phyloP scores from a whole-genome alignment of 2,329 filamentous ascomycete species.

The Colletotrichum falcatum region DNA sequence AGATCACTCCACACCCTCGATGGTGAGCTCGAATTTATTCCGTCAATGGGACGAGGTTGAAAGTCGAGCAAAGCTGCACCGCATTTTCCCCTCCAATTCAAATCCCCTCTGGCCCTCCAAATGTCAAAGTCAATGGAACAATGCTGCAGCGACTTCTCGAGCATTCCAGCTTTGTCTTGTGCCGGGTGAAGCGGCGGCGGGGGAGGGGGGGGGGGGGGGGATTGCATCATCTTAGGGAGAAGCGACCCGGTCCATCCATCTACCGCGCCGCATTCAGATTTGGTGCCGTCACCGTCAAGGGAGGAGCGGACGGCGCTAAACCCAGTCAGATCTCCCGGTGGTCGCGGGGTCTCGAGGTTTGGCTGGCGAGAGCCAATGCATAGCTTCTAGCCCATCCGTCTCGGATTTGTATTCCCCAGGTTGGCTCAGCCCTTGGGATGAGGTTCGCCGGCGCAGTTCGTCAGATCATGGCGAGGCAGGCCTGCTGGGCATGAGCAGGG shows the following conservation, averaged over 20 bases:
- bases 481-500: too few species aligned
- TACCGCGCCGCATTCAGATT: too few species aligned
- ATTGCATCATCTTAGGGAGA: not conserved
- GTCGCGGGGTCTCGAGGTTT: slow-evolving; percentile 19
- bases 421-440: slow-evolving; percentile 16
- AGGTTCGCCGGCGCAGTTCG: slow-evolving; percentile 29
- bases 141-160: not conserved
- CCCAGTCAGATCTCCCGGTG: slow-evolving; percentile 1
- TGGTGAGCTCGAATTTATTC: slow-evolving; percentile 29
- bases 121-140: not conserved
- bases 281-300: not conserved
- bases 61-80: not conserved
- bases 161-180: not conserved
- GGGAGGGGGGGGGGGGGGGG: too few species aligned
- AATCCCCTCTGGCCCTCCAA: not conserved
- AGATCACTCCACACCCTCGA: not conserved
- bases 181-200: not conserved
- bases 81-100: not conserved
- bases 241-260: not conserved
- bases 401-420: too few species aligned
- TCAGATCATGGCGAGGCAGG: slow-evolving; percentile 13
- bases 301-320: slow-evolving; percentile 29
- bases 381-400: too few species aligned
- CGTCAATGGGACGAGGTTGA: slow-evolving; percentile 30
- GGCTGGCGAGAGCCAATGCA: not conserved